Evolutionary conservation across 1,139 yeast genomes (phyloP), one percentile per base, ranked within the genome.

Genomic region (Suzukiozyma palmioleophila): DNA sequence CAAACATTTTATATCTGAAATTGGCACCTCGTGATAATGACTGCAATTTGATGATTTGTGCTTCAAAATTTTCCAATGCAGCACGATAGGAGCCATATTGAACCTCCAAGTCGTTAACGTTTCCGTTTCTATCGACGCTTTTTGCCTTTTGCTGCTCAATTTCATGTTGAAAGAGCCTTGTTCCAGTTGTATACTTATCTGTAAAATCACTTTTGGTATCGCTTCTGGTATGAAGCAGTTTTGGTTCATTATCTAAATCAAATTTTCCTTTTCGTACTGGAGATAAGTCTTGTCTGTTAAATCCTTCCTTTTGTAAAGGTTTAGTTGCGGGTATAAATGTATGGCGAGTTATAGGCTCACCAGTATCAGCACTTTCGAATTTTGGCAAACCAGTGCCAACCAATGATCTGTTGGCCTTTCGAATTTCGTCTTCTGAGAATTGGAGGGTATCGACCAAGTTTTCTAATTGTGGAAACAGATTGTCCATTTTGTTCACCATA

Each of bases 351-450:
- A 33, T 45, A 6, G 38, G 36, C 18, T 48, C 50, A 26, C 57
- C 61, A 26, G 55, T 49, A 45, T 68, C 73, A 9, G 71, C 73
- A 48, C 71, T 66, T 8, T 69, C 74, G 52, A 84, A 84, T 49
- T 82, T 82, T 8, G 88, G 88, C 41, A 83, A 67, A 13, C 77
- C 77, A 12, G 78, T 65, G 33, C 79, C 79, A 33, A 77, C 79
- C 39, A 87, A 68, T 2, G 83, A 78, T 36, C 81, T 68, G 55
- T 84, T 87, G 12, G 96, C 85, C 29, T 69, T 68, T 38, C 74
- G 67, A 25, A 92, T 69, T 45, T 88, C 96, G 11, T 77, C 83
- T 12, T 79, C 81, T 2, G 78, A 59, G 51, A 88, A 87, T 18
- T 75, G 73, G 7, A 81, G 55, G 43, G 69, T 64, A 2, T 87